Conservation (phyloP, 176 grass and related monocot species). For the Poa pratensis region DNA sequence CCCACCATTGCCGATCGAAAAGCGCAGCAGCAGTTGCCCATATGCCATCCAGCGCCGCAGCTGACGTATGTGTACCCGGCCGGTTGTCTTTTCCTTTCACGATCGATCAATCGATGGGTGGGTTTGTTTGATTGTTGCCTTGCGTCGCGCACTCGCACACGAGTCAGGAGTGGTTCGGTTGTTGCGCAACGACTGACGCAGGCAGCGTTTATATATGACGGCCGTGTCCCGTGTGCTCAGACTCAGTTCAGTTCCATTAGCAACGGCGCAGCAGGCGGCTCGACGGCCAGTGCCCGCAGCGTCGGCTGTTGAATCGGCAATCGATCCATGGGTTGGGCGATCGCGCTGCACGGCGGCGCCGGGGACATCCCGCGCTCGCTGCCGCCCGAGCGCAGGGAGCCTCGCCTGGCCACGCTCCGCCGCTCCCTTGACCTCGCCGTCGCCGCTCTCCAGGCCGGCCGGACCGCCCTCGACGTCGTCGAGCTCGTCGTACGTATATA, state of each 20-base stretch:
- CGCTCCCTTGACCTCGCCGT: constrained; percentile 67
- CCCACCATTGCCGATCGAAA: no score
- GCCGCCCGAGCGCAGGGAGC: constrained; percentile 50
- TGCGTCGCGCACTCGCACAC: no score
- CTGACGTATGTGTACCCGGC: no score
- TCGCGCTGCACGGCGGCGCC: constrained; percentile 86
- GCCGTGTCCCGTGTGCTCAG: no score
- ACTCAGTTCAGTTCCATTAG: background rate
- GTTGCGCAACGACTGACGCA: no score
- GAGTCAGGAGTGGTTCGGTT: no score
- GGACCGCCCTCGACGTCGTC: constrained; percentile 72
- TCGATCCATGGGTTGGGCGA: constrained; percentile 68
- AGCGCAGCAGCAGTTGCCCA: no score
- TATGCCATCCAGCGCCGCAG: no score
- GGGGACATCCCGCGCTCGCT: constrained; percentile 83
- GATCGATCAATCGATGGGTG: no score
- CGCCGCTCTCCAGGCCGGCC: constrained; percentile 61
- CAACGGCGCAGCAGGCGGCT: background rate
- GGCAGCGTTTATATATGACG: no score
- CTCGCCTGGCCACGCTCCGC: constrained; percentile 73
- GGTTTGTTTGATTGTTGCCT: no score
- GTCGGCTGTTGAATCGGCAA: background rate
- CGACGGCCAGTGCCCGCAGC: background rate
- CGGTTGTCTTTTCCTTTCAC: no score
- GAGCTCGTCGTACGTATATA: constrained; percentile 64